A percentile compares a stretch with the other conserved stretches of the same genome.
phyloP scores from a whole-genome alignment of 2,329 filamentous ascomycete species.

The Ophiosphaerella narmari region DNA sequence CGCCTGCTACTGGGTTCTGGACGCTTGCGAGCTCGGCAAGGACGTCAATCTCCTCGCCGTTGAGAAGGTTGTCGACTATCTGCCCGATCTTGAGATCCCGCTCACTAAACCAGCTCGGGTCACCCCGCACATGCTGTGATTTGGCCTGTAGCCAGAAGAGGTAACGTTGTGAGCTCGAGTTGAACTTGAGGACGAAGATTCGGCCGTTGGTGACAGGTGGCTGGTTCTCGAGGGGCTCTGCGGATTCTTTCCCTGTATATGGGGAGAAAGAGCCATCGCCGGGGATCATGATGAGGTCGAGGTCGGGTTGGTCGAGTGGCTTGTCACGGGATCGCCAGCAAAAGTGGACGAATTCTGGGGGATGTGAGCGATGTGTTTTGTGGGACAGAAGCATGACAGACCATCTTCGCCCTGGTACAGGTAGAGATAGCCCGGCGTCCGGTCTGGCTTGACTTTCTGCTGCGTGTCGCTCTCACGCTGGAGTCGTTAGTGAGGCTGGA shows the following conservation, averaged over 20 bases:
- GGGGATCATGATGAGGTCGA: slow-evolving; percentile 94
- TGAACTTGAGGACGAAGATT: slow-evolving; percentile 92
- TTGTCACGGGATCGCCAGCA: slow-evolving; percentile 88
- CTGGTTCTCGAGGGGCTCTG: slow-evolving; percentile 60
- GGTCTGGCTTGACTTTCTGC: slow-evolving; percentile 70
- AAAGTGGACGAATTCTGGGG: slow-evolving; percentile 84
- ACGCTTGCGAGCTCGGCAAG: slow-evolving; percentile 67
- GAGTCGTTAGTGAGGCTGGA: slow-evolving; percentile 18
- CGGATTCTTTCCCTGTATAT: slow-evolving; percentile 63
- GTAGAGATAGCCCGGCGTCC: slow-evolving; percentile 84
- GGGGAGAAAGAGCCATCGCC: slow-evolving; percentile 85
- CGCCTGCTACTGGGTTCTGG: slow-evolving; percentile 57
- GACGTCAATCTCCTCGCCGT: slow-evolving; percentile 87
- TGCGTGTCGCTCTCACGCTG: slow-evolving; percentile 31
- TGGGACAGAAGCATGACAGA: slow-evolving; percentile 38
- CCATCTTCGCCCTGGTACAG: slow-evolving; percentile 86
- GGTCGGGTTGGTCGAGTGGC: slow-evolving; percentile 71
- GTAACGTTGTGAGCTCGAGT: slow-evolving; percentile 85
- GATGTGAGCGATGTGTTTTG: slow-evolving; percentile 14
- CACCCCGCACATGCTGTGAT: slow-evolving; percentile 71
- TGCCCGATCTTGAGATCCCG: slow-evolving; percentile 86
- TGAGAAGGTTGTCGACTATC: slow-evolving; percentile 81
- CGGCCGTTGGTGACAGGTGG: slow-evolving; percentile 77
- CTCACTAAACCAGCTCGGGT: slow-evolving; percentile 79
- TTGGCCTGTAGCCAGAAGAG: slow-evolving; percentile 97